Conservation (phyloP, 352 stramenopile species). For the Albugo candida region DNA sequence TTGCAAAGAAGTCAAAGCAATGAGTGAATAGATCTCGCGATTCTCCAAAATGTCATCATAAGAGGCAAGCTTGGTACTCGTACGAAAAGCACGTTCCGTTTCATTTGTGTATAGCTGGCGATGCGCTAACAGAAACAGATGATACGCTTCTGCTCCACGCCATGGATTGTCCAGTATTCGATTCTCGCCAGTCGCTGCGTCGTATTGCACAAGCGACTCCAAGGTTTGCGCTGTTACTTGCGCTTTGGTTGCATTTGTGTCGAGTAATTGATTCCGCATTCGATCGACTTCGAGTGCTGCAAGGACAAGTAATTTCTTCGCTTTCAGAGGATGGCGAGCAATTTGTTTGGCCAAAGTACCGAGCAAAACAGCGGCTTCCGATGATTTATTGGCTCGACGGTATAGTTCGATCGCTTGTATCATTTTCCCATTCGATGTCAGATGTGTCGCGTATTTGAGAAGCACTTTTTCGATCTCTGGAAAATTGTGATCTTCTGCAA, state of each 20-base stretch:
- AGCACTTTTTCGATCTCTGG: conserved; percentile 88
- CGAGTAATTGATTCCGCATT: conserved; percentile 80
- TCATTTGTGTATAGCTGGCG: conserved; percentile 79
- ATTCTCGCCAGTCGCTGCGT: conserved; percentile 58
- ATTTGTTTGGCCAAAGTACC: conserved; percentile 73
- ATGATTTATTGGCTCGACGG: conserved; percentile 81
- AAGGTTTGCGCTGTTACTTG: conserved; percentile 80
- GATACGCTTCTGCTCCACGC: conserved; percentile 85
- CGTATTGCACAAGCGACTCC: conserved; percentile 80
- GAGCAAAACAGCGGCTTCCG: conserved; percentile 81
- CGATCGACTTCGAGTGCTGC: conserved; percentile 87
- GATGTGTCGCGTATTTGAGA: conserved; percentile 72
- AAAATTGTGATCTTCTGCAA: conserved; percentile 84
- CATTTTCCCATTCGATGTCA: conserved; percentile 73
- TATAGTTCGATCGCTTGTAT: conserved; percentile 85
- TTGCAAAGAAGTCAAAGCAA: conserved; percentile 84
- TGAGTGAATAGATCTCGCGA: conserved; percentile 83
- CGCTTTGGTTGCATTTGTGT: conserved; percentile 18
- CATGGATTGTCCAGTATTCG: conserved; percentile 84
- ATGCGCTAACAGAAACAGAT: conserved; percentile 86
- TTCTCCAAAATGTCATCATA: conserved; percentile 87
- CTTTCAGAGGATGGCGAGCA: conserved; percentile 60
- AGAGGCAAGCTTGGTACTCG: conserved; percentile 63
- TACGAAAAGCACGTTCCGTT: conserved; percentile 67
- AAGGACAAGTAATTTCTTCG: conserved; percentile 88